Conservation (phyloP, 2,329 filamentous ascomycete species). For the Rosellinia necatrix region DNA sequence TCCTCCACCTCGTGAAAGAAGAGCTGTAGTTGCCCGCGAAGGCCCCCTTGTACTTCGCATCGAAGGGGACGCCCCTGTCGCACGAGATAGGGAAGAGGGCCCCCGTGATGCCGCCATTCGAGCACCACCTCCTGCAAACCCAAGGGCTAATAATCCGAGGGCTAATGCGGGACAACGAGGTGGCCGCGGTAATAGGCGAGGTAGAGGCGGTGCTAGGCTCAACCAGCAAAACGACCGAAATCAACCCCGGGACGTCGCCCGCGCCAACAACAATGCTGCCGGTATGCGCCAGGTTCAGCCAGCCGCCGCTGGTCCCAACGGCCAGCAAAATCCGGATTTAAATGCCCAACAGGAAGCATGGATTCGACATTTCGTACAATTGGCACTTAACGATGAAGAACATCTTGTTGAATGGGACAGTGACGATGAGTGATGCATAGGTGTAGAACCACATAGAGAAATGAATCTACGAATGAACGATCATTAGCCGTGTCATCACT, state of each 20-base stretch:
- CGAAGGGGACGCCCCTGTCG: conserved; percentile 44
- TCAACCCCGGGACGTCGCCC: conserved; percentile 34
- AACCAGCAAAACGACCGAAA: conserved; percentile 37
- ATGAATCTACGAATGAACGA: conserved; percentile 19
- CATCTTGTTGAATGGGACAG: conserved; percentile 51
- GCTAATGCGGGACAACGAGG: conserved; percentile 38
- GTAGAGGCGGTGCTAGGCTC: conserved; percentile 29
- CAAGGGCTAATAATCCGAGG: conserved; percentile 35
- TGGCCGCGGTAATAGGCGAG: conserved; percentile 39
- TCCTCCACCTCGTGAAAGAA: conserved; percentile 37
- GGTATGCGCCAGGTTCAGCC: conserved; percentile 23
- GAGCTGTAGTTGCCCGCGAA: conserved; percentile 57
- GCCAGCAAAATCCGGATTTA: conserved; percentile 39
- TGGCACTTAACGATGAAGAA: conserved; percentile 59
- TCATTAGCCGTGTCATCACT: not conserved
- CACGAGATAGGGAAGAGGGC: conserved; percentile 30
- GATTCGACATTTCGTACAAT: conserved; percentile 59
- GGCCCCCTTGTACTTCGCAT: conserved; percentile 62
- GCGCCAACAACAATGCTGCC: conserved; percentile 9
- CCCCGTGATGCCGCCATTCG: conserved; percentile 30
- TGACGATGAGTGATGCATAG: conserved; percentile 40
- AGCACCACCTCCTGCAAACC: conserved; percentile 24
- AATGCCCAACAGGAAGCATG: conserved; percentile 56
- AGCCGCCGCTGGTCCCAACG: conserved; percentile 30
- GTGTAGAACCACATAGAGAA: not conserved